Evolutionary conservation across 768 basidiomycete genomes (phyloP).

Genomic region (Boletus subparvulus): DNA sequence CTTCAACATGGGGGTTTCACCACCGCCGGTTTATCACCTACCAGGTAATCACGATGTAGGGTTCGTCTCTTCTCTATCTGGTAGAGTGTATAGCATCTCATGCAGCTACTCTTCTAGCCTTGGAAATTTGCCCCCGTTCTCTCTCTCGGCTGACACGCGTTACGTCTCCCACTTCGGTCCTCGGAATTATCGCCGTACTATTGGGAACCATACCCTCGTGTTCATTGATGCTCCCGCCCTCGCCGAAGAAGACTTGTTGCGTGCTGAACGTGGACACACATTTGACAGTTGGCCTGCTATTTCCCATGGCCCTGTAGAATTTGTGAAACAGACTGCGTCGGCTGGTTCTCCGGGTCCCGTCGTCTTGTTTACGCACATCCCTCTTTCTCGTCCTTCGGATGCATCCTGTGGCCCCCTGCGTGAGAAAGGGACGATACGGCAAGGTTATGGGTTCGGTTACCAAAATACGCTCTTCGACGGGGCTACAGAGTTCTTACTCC

Average conservation of each 20-base stretch:
- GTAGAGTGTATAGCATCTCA: background rate
- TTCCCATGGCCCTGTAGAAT: constrained; percentile 53
- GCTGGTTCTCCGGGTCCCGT: constrained; percentile 41
- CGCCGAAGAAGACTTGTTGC: constrained; percentile 68
- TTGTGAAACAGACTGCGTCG: constrained; percentile 43
- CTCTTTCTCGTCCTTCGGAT: constrained; percentile 71
- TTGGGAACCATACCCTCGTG: constrained; percentile 72
- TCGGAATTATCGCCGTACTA: constrained; percentile 57
- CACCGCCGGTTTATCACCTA: constrained; percentile 63
- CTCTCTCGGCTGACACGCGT: constrained; percentile 48
- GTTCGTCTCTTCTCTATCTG: constrained; percentile 37
- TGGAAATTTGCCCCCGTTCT: constrained; percentile 31
- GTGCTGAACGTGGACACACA: constrained; percentile 39
- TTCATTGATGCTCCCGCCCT: constrained; percentile 73
- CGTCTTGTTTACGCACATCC: constrained; percentile 86
- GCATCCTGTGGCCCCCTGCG: constrained; percentile 74
- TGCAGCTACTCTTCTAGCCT: constrained; percentile 22
- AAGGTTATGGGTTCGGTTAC: constrained; percentile 77
- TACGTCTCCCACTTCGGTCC: constrained; percentile 78
- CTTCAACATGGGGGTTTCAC: constrained; percentile 48
- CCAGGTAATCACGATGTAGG: constrained; percentile 93
- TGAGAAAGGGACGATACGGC: constrained; percentile 70
- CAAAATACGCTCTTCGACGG: constrained; percentile 78
- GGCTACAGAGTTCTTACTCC: constrained; percentile 65
- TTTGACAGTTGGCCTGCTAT: constrained; percentile 49